These are phyloP conservation scores for Elaeis guineensis DNA, from an alignment of 176 grass and related monocot species.

Conservation along the genomic window DNA sequence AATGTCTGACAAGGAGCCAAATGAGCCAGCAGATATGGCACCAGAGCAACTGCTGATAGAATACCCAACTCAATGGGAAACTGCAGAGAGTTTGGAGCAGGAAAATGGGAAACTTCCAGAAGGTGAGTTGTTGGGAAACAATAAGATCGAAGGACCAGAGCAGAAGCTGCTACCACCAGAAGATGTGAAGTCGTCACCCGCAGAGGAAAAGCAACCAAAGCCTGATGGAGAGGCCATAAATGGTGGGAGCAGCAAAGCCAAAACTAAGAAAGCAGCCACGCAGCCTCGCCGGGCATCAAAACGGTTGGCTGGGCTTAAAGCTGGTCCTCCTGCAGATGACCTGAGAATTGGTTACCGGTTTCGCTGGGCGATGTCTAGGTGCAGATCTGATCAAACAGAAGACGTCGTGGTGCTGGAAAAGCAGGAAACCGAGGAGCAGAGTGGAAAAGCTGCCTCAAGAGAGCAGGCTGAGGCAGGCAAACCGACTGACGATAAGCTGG, in stretches of 20 bases:
- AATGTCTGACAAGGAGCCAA: no score
- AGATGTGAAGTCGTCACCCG: neutral
- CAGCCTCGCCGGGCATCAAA: neutral
- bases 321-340: neutral
- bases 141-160: conserved; percentile 3
- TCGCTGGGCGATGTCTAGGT: no score
- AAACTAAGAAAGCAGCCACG: neutral
- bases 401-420: no score
- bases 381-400: no score
- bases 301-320: neutral
- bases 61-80: no score
- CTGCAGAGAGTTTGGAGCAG: neutral
- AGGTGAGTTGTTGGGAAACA: conserved; percentile 4
- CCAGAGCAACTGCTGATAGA: no score
- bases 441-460: no score
- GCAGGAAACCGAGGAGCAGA: no score
- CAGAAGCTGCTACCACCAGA: conserved; percentile 20
- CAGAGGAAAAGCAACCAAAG: neutral
- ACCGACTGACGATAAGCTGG: no score
- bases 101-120: conserved; percentile 7
- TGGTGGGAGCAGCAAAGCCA: neutral
- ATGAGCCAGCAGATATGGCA: no score
- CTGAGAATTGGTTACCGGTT: neutral
- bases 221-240: neutral
- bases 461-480: no score